These are phyloP conservation scores for Acanthochlamys bracteata DNA, from an alignment of 106 monocot genomes.

Conservation along the genomic window DNA sequence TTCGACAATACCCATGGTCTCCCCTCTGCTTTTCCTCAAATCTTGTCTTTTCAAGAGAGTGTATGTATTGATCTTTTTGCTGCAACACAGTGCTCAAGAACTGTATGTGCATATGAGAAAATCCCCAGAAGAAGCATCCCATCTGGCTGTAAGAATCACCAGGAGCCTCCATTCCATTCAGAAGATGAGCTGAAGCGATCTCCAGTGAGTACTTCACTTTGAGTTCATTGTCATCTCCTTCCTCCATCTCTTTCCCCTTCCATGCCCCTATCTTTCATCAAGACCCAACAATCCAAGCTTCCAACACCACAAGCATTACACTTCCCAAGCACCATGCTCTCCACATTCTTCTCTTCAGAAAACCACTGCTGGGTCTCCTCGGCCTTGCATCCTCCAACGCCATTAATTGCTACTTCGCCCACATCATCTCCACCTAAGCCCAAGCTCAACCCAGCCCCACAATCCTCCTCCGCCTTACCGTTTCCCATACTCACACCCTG, in stretches of 20 bases:
- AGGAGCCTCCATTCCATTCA: conserved; percentile 40
- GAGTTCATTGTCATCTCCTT: conserved; percentile 27
- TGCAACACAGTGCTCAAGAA: conserved; percentile 39
- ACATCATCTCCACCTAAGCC: conserved; percentile 11
- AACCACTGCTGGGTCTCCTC: conserved; percentile 8
- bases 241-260: conserved; percentile 20
- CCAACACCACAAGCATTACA: conserved; percentile 7
- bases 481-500: conserved; percentile 5
- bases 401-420: conserved; percentile 3
- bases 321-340: conserved; percentile 12
- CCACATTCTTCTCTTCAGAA: conserved; percentile 6
- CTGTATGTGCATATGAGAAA: conserved; percentile 53
- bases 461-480: conserved; percentile 8
- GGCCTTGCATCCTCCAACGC: neutral
- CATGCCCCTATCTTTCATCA: conserved; percentile 7
- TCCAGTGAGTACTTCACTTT: conserved; percentile 42
- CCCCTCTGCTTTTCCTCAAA: conserved; percentile 65
- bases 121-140: conserved; percentile 27
- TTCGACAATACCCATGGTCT: conserved; percentile 28
- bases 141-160: conserved; percentile 27
- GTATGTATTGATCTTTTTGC: conserved; percentile 59
- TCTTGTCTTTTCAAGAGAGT: conserved; percentile 37
- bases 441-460: conserved; percentile 19
- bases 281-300: conserved; percentile 9
- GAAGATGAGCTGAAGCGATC: conserved; percentile 53